Conservation (phyloP, 805 yeast genomes). For the Priceomyces castillae region DNA sequence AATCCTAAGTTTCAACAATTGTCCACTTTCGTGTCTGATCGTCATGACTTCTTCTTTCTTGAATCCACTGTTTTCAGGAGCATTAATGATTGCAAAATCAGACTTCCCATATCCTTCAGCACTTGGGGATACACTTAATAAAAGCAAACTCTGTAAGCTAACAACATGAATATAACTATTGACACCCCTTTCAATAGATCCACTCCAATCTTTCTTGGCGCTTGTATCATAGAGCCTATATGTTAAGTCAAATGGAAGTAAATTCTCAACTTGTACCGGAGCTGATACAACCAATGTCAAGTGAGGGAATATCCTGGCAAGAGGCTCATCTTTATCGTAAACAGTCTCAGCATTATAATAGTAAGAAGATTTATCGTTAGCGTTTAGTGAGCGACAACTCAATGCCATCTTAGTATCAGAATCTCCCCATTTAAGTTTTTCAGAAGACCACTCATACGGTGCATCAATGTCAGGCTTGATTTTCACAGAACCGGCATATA, state of each 20-base stretch:
- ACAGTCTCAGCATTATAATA: conserved; percentile 72
- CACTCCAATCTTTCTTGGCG: conserved; percentile 63
- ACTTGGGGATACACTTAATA: conserved; percentile 66
- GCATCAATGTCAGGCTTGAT: conserved; percentile 61
- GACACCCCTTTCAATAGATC: conserved; percentile 59
- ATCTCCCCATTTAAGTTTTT: conserved; percentile 62
- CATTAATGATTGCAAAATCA: conserved; percentile 72
- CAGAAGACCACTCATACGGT: conserved; percentile 66
- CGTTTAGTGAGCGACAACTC: conserved; percentile 51
- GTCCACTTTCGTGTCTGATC: conserved; percentile 63
- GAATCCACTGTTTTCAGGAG: conserved; percentile 53
- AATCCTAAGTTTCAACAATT: conserved; percentile 58
- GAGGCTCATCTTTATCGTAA: conserved; percentile 63
- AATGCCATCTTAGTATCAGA: conserved; percentile 52
- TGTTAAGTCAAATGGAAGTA: conserved; percentile 76
- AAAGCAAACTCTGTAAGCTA: conserved; percentile 63
- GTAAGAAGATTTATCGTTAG: conserved; percentile 45
- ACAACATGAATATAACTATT: conserved; percentile 79
- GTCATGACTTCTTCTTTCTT: conserved; percentile 52
- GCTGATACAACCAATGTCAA: conserved; percentile 75
- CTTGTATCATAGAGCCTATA: conserved; percentile 78
- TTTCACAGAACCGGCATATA: conserved; percentile 54
- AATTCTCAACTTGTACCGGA: conserved; percentile 80
- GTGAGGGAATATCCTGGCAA: conserved; percentile 78
- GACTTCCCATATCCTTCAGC: conserved; percentile 61